Evolutionary conservation across 257 asterid species (phyloP).

Genomic region (Primulina tabacum): DNA sequence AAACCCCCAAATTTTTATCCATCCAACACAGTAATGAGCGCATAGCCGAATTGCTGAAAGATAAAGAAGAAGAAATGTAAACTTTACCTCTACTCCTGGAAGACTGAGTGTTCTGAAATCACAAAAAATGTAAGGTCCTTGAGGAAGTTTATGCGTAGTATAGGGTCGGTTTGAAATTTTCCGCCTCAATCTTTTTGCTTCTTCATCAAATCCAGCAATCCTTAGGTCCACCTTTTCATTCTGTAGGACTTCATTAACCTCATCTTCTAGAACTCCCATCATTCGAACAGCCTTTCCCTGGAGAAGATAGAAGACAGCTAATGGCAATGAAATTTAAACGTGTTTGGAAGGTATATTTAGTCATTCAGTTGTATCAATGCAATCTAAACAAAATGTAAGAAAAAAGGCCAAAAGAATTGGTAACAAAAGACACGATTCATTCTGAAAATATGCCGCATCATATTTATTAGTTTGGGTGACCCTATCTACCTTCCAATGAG

Average conservation of each 20-base stretch:
- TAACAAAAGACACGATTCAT: neutral
- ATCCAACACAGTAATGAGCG: neutral
- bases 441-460: neutral
- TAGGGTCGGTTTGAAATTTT: conserved; percentile 39
- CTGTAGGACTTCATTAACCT: conserved; percentile 69
- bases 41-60: neutral
- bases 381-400: neutral
- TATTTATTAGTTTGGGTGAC: neutral
- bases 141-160: conserved; percentile 56
- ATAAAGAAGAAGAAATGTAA: conserved; percentile 2
- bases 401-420: conserved; percentile 2
- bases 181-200: conserved; percentile 67
- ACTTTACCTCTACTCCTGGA: conserved; percentile 76
- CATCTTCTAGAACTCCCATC: conserved; percentile 84
- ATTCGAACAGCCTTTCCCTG: conserved; percentile 79
- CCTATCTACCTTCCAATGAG: neutral
- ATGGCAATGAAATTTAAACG: neutral
- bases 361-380: conserved; percentile 3
- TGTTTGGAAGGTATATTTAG: neutral
- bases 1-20: neutral
- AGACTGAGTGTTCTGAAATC: conserved; percentile 75
- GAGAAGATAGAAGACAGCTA: conserved; percentile 22
- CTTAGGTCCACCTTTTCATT: conserved; percentile 62
- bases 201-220: conserved; percentile 91
- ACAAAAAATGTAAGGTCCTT: conserved; percentile 71